phyloP scores from a whole-genome alignment of 2,329 filamentous ascomycete genomes.

The Neurospora sp. region DNA sequence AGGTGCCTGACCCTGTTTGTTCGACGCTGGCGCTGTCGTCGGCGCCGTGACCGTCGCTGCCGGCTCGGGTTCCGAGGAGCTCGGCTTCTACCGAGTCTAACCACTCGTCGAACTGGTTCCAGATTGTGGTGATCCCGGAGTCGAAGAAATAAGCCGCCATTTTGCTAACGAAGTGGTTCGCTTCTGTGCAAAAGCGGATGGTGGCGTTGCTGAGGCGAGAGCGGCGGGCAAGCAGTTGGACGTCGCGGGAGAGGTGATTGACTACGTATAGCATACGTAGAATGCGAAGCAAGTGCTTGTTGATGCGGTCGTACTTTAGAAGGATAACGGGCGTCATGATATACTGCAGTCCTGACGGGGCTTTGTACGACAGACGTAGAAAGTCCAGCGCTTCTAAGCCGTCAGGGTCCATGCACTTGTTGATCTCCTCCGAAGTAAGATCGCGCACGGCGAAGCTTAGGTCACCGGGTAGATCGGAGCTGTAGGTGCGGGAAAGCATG shows the following conservation, averaged over 20 bases:
- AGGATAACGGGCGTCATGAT: conserved; percentile 64
- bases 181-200: conserved; percentile 61
- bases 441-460: conserved; percentile 79
- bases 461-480: conserved; percentile 49
- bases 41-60: background rate
- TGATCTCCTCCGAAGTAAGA: conserved; percentile 66
- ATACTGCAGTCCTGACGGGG: conserved; percentile 58
- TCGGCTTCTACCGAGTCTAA: conserved; percentile 50
- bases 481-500: conserved; percentile 19
- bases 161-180: conserved; percentile 67
- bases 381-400: conserved; percentile 89
- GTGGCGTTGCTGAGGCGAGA: conserved; percentile 28
- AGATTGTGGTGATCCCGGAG: conserved; percentile 61
- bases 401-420: conserved; percentile 71
- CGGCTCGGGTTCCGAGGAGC: background rate
- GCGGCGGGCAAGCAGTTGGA: conserved; percentile 24
- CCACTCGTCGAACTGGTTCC: conserved; percentile 58
- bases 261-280: conserved; percentile 70
- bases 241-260: conserved; percentile 52
- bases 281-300: conserved; percentile 67
- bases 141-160: conserved; percentile 74
- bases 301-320: conserved; percentile 75
- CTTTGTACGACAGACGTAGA: conserved; percentile 72
- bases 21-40: background rate
- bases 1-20: background rate